Conservation (phyloP, 805 yeast species). For the Metschnikowia cubensis region DNA sequence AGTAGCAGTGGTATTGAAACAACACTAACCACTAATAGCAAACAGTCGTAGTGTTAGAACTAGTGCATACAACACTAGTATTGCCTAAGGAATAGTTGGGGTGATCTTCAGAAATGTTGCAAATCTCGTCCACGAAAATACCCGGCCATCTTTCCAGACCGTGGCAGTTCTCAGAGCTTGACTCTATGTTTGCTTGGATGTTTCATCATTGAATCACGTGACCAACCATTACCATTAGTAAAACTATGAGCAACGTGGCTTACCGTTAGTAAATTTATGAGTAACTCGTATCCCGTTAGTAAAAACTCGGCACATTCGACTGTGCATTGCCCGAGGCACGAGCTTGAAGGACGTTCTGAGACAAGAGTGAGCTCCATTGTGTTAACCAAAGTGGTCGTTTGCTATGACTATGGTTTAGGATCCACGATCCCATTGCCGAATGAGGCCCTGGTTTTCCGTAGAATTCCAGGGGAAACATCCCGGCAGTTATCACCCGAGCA, state of each 20-base stretch:
- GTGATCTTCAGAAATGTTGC: conserved; percentile 41
- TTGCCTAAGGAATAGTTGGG: no score
- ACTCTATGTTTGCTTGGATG: conserved; percentile 78
- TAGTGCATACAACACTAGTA: no score
- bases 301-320: conserved; percentile 65
- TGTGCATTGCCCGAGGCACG: conserved; percentile 43
- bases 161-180: conserved; percentile 74
- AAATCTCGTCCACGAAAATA: conserved; percentile 62
- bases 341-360: conserved; percentile 50
- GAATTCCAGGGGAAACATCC: conserved; percentile 13
- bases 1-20: no score
- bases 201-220: conserved; percentile 56
- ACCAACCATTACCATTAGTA: conserved; percentile 15
- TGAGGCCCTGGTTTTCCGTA: conserved; percentile 13
- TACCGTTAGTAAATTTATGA: conserved; percentile 19
- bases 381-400: conserved; percentile 54
- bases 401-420: conserved; percentile 75
- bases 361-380: conserved; percentile 86
- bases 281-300: conserved; percentile 20
- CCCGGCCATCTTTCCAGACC: conserved; percentile 47
- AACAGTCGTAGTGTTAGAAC: no score
- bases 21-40: neutral
- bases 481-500: neutral
- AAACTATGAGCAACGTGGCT: conserved; percentile 8
- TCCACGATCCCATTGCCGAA: conserved; percentile 62